Base-by-base conservation (phyloP, 768 basidiomycete genomes). In the Hortiboletus flavorubellus region DNA sequence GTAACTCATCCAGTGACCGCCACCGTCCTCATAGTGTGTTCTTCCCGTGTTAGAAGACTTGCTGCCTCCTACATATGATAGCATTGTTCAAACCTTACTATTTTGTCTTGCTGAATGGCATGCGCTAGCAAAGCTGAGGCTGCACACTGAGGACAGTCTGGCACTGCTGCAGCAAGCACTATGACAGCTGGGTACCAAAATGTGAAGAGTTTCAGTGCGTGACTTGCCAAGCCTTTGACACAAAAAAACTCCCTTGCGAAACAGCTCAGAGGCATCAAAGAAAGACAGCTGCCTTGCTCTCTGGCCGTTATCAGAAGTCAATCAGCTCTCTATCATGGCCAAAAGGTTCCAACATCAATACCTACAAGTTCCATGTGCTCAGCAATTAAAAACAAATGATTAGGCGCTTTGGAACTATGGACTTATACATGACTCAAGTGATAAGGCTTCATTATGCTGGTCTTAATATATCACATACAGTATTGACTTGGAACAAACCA, bases 41-140 rank as follows among this genome's bases (percentile, higher is more conserved):
- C 58, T 76, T 1, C 76, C 76, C 0, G 71, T 64, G 0, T 76
- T 78, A 31, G 73, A 78, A 7, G 75, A 70, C 4, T 65, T 80
- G 0, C 59, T 78, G 1, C 66, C 64, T 4, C 53, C 63, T 8
- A 46, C 30, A 0, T 61, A 74, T 18, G 56, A 75, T 1, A 16
- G 23, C 1, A 46, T 60, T 2, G 46, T 73, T 1, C 49, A 59
- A 8, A 56, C 59, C 2, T 53, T 76, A 0, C 44, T 75, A 0
- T 65, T 62, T 48, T 37, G 9, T 2, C 53, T 62, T 2, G 48
- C 47, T 6, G 53, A 65, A 49, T 65, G 63, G 63, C 64, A 65
- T 10, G 49, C 57, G 0, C 11, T 58, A 2, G 56, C 48, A 0
- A 58, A 58, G 8, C 21, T 58, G 0, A 34, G 44, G 4, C 33